Evolutionary conservation across 768 basidiomycete genomes (phyloP), one percentile per base, ranked within the genome.

Genomic region (Termitomyces sp.): DNA sequence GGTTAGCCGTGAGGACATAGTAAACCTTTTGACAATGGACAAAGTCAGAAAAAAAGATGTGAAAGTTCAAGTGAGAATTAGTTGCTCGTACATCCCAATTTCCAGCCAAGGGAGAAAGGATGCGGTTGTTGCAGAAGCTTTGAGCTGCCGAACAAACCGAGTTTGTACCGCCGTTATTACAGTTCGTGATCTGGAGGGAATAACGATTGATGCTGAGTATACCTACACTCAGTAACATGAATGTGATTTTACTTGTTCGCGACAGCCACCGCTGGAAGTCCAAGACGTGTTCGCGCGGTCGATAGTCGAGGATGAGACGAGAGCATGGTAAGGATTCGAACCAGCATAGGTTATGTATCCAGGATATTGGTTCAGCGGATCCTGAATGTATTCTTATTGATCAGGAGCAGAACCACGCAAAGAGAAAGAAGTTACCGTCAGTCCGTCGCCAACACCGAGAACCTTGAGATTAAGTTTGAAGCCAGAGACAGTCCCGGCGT

Each of bases 391-490:
- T 47, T 18, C 50, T 24, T 15, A 9, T 2, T 33, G 22, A 18
- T 50, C 39, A n/a, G 33, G 12, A 33, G 34, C 8, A 24, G 12
- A 16, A 4, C 37, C 20, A 13, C 7, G 12, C 12, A 41, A 18
- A 54, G 27, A 6, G 16, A 51, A 13, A n/a, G n/a, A 22, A 50
- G 37, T 15, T 68, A 85, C 84, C 5, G 84, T 86, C 24, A 86
- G 68, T 12, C 85, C 85, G 64, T 88, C 77, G 18, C 86, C 85
- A 22, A 88, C 74, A 18, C 83, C 86, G n/a, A 86, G 76, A 27
- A 78, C 73, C 67, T 84, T 79, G n/a, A 88, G 76, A 62, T 86
- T 86, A 49, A 88, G 75, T 3, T 69, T 72, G 6, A 80, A 58
- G 3, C 84, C 85, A 4, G 69, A 63, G 4, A 81, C 61, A 0